These are phyloP conservation scores for Hypericum perforatum DNA, from an alignment of 345 rosid genomes.

Conservation along the genomic window DNA sequence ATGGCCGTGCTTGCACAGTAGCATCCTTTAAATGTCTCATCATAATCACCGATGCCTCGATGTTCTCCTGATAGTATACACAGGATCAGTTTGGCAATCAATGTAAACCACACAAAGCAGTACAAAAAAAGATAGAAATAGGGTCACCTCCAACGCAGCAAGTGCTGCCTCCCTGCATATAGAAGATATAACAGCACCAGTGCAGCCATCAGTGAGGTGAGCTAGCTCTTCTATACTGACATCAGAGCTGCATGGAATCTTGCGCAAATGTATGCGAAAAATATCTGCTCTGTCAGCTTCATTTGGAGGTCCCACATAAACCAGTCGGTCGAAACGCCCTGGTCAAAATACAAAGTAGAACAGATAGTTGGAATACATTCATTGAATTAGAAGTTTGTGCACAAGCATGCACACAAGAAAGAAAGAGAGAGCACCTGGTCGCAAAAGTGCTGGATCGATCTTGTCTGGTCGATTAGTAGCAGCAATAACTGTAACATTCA, in stretches of 20 bases:
- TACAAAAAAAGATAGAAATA: constrained; percentile 7
- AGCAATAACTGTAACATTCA: constrained; percentile 81
- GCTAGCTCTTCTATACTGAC: constrained; percentile 50
- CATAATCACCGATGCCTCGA: too few relatives aligned
- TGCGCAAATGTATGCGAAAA: constrained; percentile 57
- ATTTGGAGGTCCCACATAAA: constrained; percentile 87
- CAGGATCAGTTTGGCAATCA: not conserved
- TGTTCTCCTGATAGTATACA: too few relatives aligned
- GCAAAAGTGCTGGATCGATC: constrained; percentile 80
- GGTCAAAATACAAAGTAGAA: constrained; percentile 18
- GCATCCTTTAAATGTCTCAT: too few relatives aligned
- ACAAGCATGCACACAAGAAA: not conserved
- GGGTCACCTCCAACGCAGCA: not conserved
- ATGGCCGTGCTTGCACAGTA: too few relatives aligned
- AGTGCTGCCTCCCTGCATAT: constrained; percentile 87
- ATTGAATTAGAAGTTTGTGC: not conserved
- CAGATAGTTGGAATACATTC: not conserved
- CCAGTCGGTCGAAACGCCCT: constrained; percentile 86
- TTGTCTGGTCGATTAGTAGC: constrained; percentile 96
- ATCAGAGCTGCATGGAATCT: constrained; percentile 56
- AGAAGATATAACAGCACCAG: constrained; percentile 85
- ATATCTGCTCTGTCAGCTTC: constrained; percentile 66
- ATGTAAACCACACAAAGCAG: not conserved
- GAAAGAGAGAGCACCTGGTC: constrained; percentile 56
- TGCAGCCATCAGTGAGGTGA: constrained; percentile 33